Conservation (phyloP, 1,284 basidiomycete species). For the Cystobasidium sp. region DNA sequence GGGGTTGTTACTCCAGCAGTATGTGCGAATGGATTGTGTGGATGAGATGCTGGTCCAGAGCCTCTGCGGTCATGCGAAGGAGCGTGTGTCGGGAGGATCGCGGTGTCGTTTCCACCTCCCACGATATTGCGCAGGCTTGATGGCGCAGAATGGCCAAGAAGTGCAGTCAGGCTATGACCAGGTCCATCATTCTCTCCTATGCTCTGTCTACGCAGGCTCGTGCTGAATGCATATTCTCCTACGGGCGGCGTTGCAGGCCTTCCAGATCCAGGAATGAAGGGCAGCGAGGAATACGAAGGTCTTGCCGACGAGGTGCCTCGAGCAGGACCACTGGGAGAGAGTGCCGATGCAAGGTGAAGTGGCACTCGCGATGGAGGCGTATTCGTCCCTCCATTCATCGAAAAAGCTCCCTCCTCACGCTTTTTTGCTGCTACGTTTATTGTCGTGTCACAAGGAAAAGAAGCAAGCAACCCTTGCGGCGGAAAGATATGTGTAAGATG, state of each 20-base stretch:
- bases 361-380: constrained; percentile 14
- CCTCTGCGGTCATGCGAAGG: constrained; percentile 15
- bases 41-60: constrained; percentile 15
- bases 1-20: constrained; percentile 43
- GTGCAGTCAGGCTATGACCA: constrained; percentile 13
- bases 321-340: not conserved
- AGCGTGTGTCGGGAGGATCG: not conserved
- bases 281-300: constrained; percentile 30
- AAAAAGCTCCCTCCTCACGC: not conserved
- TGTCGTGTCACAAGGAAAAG: not conserved
- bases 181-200: constrained; percentile 30
- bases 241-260: constrained; percentile 20
- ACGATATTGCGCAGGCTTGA: constrained; percentile 23
- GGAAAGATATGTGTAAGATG: not conserved
- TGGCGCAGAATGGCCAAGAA: not conserved
- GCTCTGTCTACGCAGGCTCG: constrained; percentile 39
- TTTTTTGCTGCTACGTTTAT: not conserved
- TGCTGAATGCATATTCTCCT: constrained; percentile 43
- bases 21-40: constrained; percentile 41
- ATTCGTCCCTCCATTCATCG: constrained; percentile 23
- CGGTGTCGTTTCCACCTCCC: not conserved
- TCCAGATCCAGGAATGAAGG: constrained; percentile 25
- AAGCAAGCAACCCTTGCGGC: constrained; percentile 9
- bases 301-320: constrained; percentile 11
- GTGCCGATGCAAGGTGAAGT: not conserved